Conservation (phyloP, 805 yeast species). For the Clavispora asparagi region DNA sequence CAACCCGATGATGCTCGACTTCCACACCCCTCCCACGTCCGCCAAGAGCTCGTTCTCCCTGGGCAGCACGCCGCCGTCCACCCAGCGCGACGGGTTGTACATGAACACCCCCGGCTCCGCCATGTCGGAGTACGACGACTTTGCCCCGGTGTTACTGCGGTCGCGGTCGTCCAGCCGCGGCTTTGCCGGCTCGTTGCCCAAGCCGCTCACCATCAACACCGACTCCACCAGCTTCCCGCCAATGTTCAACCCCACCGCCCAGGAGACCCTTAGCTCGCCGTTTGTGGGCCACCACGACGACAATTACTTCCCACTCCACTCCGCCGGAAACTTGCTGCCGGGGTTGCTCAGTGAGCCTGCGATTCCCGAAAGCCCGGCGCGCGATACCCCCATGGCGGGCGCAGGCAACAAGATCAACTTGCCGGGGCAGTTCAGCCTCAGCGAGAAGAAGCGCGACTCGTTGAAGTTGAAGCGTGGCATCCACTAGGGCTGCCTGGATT, state of each 20-base stretch:
- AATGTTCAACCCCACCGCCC: background rate
- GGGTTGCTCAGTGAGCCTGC: constrained; percentile 9
- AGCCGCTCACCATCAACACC: constrained; percentile 35
- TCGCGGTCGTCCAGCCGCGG: constrained; percentile 12
- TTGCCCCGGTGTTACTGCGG: constrained; percentile 10
- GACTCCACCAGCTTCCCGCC: constrained; percentile 21
- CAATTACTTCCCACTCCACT: constrained; percentile 6
- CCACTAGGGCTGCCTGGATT: constrained; percentile 16
- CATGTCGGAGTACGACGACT: constrained; percentile 29
- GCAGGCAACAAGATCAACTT: constrained; percentile 20
- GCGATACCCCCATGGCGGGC: constrained; percentile 9
- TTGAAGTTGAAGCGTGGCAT: constrained; percentile 42
- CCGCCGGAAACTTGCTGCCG: constrained; percentile 11
- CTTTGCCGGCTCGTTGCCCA: constrained; percentile 23
- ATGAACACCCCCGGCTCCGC: constrained; percentile 3
- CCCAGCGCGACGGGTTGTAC: constrained; percentile 2
- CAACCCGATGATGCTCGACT: constrained; percentile 37
- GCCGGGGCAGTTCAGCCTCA: constrained; percentile 30
- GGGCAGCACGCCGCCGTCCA: constrained; percentile 12
- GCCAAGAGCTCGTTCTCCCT: constrained; percentile 26
- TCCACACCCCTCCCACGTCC: constrained; percentile 36
- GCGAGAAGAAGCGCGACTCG: constrained; percentile 43
- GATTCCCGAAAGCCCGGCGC: constrained; percentile 9
- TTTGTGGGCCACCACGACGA: constrained; percentile 27
- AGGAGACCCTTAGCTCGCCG: constrained; percentile 33